Evolutionary conservation across 768 basidiomycete species (phyloP), one percentile per base, ranked within the genome.

Genomic region (Erythrobasidium yunnanense): DNA sequence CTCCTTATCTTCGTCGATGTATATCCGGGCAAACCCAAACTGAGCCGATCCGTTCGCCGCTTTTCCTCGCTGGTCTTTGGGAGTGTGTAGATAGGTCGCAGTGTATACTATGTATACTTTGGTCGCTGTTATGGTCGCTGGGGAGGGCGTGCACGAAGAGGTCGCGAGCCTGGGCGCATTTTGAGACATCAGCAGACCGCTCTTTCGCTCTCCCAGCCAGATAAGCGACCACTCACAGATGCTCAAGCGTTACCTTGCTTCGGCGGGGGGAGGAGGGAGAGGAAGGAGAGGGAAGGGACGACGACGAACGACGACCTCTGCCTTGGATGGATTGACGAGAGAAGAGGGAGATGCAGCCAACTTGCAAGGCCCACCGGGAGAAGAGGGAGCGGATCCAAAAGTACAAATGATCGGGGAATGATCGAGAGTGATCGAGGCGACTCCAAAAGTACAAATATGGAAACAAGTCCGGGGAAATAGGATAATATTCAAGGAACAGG

Each of bases 201-300:
- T n/a, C n/a, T n/a, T n/a, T n/a, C n/a, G n/a, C n/a, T n/a, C n/a
- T n/a, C n/a, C n/a, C n/a, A n/a, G n/a, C n/a, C n/a, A n/a, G n/a
- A n/a, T n/a, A n/a, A n/a, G n/a, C n/a, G 38, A 42, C 38, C 38
- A 42, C 38, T 42, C 38, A 42, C 60, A 63, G 45, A 51, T n/a
- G 42, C 60, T 63, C 60, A 52, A 63, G 60, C 60, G 60, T 51
- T 27, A 63, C 47, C 60, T 45, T 7, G 6, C 13, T 27, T 63
- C 46, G 42, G 60, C 42, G n/a, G 49, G 60, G 49, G 57, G 42
- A 27, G 23, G 33, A 38, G 27, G 33, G 45, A 46, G 23, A 51
- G 60, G 60, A 49, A 32, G 60, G 22, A 23, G n/a, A 42, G 38
- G 47, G 49, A 38, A 33, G 60, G 17, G 33, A 38, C 32, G 47